Evolutionary conservation across 2,329 filamentous ascomycete species (phyloP).

Genomic region (Ambrosiella beaveri): DNA sequence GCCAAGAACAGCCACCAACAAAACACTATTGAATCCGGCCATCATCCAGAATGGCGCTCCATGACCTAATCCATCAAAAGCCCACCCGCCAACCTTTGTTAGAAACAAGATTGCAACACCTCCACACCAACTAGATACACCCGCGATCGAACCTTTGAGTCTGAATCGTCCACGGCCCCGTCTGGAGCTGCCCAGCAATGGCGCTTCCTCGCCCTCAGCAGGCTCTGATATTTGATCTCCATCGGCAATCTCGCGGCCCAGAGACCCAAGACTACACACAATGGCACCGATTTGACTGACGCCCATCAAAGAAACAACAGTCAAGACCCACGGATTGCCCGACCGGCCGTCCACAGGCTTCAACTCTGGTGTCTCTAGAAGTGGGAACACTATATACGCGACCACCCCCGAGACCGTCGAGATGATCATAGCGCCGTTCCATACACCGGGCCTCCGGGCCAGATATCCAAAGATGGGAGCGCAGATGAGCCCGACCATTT

Average conservation of each 20-base stretch:
- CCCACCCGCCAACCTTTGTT: slow-evolving; percentile 72
- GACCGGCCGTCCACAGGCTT: slow-evolving; percentile 45
- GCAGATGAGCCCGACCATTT: slow-evolving; percentile 67
- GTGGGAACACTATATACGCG: slow-evolving; percentile 62
- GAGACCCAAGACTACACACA: slow-evolving; percentile 79
- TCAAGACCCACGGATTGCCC: slow-evolving; percentile 51
- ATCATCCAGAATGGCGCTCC: slow-evolving; percentile 90
- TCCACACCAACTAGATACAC: slow-evolving; percentile 81
- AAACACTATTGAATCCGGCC: slow-evolving; percentile 64
- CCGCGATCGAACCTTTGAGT: slow-evolving; percentile 86
- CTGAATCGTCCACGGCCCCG: slow-evolving; percentile 30
- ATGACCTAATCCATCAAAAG: slow-evolving; percentile 61
- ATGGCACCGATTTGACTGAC: slow-evolving; percentile 93
- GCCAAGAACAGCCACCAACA: slow-evolving; percentile 40
- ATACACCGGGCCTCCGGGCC: slow-evolving; percentile 46
- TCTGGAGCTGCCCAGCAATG: slow-evolving; percentile 15
- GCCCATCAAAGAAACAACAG: slow-evolving; percentile 65
- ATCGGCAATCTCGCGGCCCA: slow-evolving; percentile 60
- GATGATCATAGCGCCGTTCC: slow-evolving; percentile 58
- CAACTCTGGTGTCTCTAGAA: slow-evolving; percentile 61
- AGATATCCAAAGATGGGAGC: slow-evolving; percentile 79
- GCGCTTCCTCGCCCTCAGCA: not conserved
- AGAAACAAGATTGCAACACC: slow-evolving; percentile 78
- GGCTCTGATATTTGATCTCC: slow-evolving; percentile 15
- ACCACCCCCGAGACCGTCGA: slow-evolving; percentile 57